Percentiles rank a stretch among this genome's conserved stretches.
phyloP scores from a whole-genome alignment of 345 rosid species.

The Gynandropsis gynandra region DNA sequence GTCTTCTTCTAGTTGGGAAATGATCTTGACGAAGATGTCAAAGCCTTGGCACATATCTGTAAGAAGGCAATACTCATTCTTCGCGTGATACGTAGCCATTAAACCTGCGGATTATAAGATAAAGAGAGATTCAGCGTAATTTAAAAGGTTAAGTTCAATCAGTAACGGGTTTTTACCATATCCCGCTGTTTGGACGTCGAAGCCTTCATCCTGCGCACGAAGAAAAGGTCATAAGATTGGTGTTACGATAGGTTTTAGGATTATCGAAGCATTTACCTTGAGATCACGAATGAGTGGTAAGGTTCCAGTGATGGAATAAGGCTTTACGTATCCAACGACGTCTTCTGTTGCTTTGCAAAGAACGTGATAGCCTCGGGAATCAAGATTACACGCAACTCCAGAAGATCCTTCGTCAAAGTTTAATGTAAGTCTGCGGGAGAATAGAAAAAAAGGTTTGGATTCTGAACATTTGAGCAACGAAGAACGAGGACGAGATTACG shows the following conservation, averaged over 20 bases:
- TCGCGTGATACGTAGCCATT: conserved; percentile 92
- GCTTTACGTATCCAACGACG: conserved; percentile 83
- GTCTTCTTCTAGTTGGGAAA: conserved; percentile 65
- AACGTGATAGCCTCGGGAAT: conserved; percentile 80
- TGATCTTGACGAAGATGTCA: conserved; percentile 61
- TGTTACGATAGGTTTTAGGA: neutral
- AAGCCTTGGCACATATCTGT: conserved; percentile 93
- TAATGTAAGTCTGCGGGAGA: conserved; percentile 47
- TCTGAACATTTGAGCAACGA: neutral
- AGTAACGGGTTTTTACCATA: conserved; percentile 45
- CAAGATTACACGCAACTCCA: conserved; percentile 92
- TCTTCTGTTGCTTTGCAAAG: conserved; percentile 86
- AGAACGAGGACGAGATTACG: conserved; percentile 1
- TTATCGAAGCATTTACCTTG: conserved; percentile 39
- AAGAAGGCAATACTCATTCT: conserved; percentile 90
- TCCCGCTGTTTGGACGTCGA: conserved; percentile 91
- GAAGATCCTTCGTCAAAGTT: conserved; percentile 66
- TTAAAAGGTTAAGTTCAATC: neutral
- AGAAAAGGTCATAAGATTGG: neutral
- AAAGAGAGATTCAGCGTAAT: neutral
- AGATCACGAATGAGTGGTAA: conserved; percentile 87
- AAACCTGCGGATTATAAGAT: conserved; percentile 46
- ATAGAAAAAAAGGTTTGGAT: neutral
- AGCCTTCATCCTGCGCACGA: conserved; percentile 74
- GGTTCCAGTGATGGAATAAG: conserved; percentile 92